Evolutionary conservation across 139 green algal species (phyloP).

Genomic region (Coelastrella sp.): DNA sequence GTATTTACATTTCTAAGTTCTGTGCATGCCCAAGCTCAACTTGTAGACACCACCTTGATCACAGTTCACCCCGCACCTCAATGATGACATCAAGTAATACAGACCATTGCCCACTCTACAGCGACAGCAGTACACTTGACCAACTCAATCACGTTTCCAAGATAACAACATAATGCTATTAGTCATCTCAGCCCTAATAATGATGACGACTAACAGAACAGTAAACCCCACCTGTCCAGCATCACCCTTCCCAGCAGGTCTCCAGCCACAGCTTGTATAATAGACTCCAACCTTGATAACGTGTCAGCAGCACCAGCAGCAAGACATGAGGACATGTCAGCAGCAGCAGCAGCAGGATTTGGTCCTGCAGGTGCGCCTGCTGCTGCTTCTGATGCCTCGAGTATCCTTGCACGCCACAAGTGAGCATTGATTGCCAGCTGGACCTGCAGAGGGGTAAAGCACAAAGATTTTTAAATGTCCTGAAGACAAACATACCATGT

Average conservation of each 20-base stretch:
- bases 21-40: neutral
- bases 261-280: slow-evolving; percentile 58
- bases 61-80: too few relatives aligned
- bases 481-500: neutral
- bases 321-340: too few relatives aligned
- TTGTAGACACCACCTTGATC: neutral
- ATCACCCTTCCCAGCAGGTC: slow-evolving; percentile 67
- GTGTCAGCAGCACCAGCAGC: slow-evolving; percentile 47
- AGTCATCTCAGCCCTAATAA: neutral
- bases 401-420: slow-evolving; percentile 4
- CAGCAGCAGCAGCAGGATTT: slow-evolving; percentile 4
- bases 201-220: too few relatives aligned
- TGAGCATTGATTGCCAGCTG: slow-evolving; percentile 60
- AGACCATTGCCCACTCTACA: too few relatives aligned
- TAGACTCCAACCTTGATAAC: slow-evolving; percentile 34
- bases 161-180: neutral
- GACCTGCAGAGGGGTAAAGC: slow-evolving; percentile 29
- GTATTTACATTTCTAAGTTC: neutral
- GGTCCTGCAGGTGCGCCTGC: neutral
- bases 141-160: too few relatives aligned
- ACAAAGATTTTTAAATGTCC: too few relatives aligned
- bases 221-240: slow-evolving; percentile 57
- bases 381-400: neutral
- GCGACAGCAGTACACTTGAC: too few relatives aligned
- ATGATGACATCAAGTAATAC: too few relatives aligned